Conservation (phyloP, 2,329 filamentous ascomycete species). For the Dactylellina sp. region DNA sequence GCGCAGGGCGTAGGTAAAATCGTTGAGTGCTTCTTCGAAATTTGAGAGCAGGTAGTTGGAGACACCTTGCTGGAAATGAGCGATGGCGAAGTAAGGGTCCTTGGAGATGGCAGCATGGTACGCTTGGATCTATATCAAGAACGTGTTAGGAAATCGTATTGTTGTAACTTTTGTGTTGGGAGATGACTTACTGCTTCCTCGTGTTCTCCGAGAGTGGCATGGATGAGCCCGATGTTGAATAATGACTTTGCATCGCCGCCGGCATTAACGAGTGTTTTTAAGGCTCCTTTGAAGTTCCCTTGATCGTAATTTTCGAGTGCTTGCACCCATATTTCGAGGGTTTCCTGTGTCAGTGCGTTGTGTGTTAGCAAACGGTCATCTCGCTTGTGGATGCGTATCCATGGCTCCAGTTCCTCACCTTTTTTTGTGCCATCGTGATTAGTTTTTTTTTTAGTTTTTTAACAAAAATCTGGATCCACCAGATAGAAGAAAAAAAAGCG, state of each 20-base stretch:
- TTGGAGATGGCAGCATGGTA: constrained; percentile 86
- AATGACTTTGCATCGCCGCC: constrained; percentile 96
- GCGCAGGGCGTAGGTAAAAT: constrained; percentile 96
- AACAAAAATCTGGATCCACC: constrained; percentile 18
- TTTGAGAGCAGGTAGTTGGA: constrained; percentile 97
- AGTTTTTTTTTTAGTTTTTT: not conserved
- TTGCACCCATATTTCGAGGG: constrained; percentile 92
- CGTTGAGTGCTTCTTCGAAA: constrained; percentile 95
- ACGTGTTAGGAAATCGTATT: not conserved
- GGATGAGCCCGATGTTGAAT: constrained; percentile 98
- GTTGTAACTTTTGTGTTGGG: constrained; percentile 42
- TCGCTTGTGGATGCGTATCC: not conserved
- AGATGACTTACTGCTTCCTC: constrained; percentile 82
- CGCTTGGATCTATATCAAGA: constrained; percentile 45
- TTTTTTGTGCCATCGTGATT: constrained; percentile 18
- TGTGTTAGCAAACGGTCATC: not conserved
- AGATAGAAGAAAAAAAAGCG: constrained; percentile 8
- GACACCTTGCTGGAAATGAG: constrained; percentile 97
- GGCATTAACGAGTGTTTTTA: constrained; percentile 85
- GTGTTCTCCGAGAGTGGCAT: constrained; percentile 97
- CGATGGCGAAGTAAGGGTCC: constrained; percentile 95
- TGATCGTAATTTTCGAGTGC: constrained; percentile 93
- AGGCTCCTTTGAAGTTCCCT: constrained; percentile 92
- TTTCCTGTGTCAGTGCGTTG: constrained; percentile 20
- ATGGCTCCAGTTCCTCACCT: constrained; percentile 1